Conservation (phyloP, 1,139 yeast species). For the Candida tropicalis region DNA sequence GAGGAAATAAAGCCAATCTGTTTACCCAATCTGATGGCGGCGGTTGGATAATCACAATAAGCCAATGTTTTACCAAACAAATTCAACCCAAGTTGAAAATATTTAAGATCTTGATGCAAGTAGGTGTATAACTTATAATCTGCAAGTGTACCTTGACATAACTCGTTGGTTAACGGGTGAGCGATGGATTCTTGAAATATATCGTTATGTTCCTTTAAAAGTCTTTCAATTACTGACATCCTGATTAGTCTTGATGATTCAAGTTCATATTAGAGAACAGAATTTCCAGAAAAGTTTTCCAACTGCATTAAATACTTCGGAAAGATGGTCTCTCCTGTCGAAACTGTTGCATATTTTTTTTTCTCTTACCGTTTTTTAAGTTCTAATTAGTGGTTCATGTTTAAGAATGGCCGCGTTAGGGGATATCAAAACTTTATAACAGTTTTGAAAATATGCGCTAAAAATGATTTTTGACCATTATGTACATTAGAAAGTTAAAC, state of each 20-base stretch:
- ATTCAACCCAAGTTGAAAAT: conserved; percentile 45
- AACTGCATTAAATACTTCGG: background rate
- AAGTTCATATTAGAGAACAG: no score
- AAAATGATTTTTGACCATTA: background rate
- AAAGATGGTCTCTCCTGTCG: no score
- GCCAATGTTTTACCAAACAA: conserved; percentile 49
- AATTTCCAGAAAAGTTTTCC: background rate
- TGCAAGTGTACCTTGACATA: conserved; percentile 48
- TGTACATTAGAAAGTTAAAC: no score
- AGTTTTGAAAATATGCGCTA: background rate
- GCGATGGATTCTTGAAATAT: conserved; percentile 31
- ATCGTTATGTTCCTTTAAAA: conserved; percentile 25
- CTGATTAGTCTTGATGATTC: background rate
- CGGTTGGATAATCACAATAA: conserved; percentile 38
- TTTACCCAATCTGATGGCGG: conserved; percentile 44
- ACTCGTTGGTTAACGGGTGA: conserved; percentile 48
- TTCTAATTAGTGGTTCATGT: no score
- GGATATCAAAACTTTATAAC: background rate
- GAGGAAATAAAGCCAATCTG: conserved; percentile 54
- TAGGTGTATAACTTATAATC: conserved; percentile 46
- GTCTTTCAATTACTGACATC: conserved; percentile 17
- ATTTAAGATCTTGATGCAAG: conserved; percentile 51
- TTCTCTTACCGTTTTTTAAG: no score
- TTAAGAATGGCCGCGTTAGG: background rate
- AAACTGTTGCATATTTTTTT: no score